Evolutionary conservation across 148 eudicot genomes (phyloP).

Genomic region (Talinum fruticosum): DNA sequence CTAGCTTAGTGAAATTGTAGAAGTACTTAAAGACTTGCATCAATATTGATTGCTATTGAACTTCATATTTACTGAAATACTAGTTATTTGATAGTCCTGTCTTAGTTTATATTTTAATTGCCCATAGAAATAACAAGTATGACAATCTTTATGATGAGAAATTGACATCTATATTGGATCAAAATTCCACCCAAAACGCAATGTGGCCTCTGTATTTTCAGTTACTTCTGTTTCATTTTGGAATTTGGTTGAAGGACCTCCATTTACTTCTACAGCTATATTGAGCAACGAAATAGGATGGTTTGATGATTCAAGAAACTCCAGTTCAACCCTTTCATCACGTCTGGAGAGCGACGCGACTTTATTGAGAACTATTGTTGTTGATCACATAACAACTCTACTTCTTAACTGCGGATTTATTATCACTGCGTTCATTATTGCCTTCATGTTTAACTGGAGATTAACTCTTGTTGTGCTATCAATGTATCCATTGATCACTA

Average conservation of each 20-base stretch:
- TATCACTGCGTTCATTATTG: conserved; percentile 70
- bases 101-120: not conserved
- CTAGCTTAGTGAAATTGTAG: too few species aligned
- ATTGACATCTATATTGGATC: too few species aligned
- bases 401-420: conserved; percentile 77
- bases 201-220: not conserved
- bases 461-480: conserved; percentile 81
- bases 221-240: not conserved
- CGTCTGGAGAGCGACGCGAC: conserved; percentile 92
- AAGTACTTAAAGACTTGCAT: too few species aligned
- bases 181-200: not conserved
- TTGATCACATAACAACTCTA: conserved; percentile 73
- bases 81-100: not conserved
- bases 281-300: conserved; percentile 93
- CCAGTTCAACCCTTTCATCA: conserved; percentile 84
- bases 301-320: conserved; percentile 80
- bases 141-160: too few species aligned
- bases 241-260: conserved; percentile 3
- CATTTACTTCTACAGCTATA: conserved; percentile 64
- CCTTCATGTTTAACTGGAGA: conserved; percentile 91
- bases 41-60: not conserved
- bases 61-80: not conserved
- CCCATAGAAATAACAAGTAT: too few species aligned
- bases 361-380: conserved; percentile 65
- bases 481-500: conserved; percentile 80